phyloP scores from a whole-genome alignment of 1,284 basidiomycete species.

The Fomes fomentarius region DNA sequence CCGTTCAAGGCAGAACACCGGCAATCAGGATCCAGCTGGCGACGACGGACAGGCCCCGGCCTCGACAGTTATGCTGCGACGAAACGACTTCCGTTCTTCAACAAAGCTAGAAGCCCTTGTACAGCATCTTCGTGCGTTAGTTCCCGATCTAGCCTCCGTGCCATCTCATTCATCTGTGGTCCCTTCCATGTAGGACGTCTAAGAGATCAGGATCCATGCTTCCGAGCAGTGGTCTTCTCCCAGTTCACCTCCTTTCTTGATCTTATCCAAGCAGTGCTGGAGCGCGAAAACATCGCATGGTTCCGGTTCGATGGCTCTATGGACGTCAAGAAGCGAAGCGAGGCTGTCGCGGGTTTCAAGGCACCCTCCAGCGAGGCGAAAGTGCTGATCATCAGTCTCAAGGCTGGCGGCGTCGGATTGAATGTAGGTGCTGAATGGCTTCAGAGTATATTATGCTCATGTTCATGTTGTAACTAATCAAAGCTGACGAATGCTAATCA shows the following conservation, averaged over 20 bases:
- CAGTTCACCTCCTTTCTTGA: constrained; percentile 87
- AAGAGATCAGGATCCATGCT: constrained; percentile 73
- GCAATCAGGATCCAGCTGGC: constrained; percentile 34
- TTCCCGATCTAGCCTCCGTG: not conserved
- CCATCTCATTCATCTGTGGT: not conserved
- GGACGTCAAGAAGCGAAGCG: constrained; percentile 83
- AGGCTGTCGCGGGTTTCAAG: constrained; percentile 79
- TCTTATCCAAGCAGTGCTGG: constrained; percentile 78
- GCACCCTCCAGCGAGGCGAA: constrained; percentile 67
- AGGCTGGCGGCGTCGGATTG: constrained; percentile 93
- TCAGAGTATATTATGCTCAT: not conserved
- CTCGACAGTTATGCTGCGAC: constrained; percentile 60
- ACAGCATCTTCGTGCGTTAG: constrained; percentile 60
- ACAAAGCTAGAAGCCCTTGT: constrained; percentile 85
- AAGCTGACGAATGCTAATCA: constrained; percentile 78
- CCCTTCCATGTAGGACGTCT: constrained; percentile 49
- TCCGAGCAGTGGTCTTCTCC: constrained; percentile 88
- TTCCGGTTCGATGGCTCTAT: constrained; percentile 94
- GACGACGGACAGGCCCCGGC: constrained; percentile 40
- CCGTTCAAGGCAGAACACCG: constrained; percentile 34
- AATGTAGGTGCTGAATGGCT: constrained; percentile 52
- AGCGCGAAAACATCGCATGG: constrained; percentile 75
- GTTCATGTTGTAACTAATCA: not conserved
- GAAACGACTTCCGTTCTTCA: constrained; percentile 85
- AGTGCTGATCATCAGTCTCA: constrained; percentile 87